Conservation (phyloP, 1,139 yeast genomes). For the Lodderomyces orthopsilosis region DNA sequence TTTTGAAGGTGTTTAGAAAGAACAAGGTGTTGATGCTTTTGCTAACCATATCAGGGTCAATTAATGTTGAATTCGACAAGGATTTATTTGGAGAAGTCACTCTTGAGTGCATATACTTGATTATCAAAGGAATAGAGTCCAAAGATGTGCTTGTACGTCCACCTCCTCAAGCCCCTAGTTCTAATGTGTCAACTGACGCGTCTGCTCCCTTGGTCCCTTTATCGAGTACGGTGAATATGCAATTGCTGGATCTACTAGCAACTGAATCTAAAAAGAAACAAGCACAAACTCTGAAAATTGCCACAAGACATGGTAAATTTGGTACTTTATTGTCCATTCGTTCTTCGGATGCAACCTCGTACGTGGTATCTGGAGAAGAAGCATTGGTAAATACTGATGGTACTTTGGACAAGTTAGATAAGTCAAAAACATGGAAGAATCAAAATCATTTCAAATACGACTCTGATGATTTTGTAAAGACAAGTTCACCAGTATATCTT, state of each 20-base stretch:
- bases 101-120: constrained; percentile 66
- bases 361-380: constrained; percentile 73
- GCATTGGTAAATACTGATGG: constrained; percentile 48
- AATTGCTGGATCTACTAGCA: constrained; percentile 52
- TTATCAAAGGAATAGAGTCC: constrained; percentile 58
- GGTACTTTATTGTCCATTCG: constrained; percentile 80
- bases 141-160: constrained; percentile 10
- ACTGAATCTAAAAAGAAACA: constrained; percentile 57
- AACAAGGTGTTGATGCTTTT: constrained; percentile 74
- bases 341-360: constrained; percentile 53
- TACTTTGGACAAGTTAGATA: constrained; percentile 60
- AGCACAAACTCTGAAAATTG: constrained; percentile 48
- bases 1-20: constrained; percentile 54
- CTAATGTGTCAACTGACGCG: constrained; percentile 5
- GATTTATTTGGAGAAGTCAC: constrained; percentile 59
- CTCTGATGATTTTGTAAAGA: constrained; percentile 38
- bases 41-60: constrained; percentile 62
- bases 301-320: constrained; percentile 85
- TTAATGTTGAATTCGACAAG: constrained; percentile 63
- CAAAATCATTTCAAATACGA: constrained; percentile 42
- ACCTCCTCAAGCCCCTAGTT: constrained; percentile 1
- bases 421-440: constrained; percentile 63
- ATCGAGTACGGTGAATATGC: constrained; percentile 32
- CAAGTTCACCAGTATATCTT: constrained; percentile 26
- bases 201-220: constrained; percentile 18